Conservation (phyloP, 805 yeast genomes). For the Wickerhamiella kazuoi region DNA sequence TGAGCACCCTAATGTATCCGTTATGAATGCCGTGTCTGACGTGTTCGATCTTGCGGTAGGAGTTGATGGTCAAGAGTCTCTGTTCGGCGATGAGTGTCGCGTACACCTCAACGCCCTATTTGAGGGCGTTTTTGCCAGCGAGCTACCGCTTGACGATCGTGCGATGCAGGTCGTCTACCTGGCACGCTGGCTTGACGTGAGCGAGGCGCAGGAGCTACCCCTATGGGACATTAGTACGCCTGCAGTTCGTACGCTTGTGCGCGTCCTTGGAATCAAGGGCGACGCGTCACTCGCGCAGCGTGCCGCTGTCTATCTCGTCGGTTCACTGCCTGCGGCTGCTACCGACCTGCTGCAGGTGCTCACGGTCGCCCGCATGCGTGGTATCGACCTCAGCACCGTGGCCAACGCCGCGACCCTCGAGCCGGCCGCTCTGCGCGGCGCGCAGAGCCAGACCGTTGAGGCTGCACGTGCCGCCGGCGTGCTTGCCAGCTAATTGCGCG, state of each 20-base stretch:
- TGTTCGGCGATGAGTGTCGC: neutral
- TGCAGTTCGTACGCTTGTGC: neutral
- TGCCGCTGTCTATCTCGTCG: slow-evolving; percentile 3
- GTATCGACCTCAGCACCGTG: slow-evolving; percentile 2
- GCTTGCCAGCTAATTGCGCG: neutral
- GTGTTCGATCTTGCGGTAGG: neutral
- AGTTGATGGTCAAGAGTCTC: neutral
- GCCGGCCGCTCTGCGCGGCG: neutral
- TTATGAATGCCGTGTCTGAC: neutral
- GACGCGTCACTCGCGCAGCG: slow-evolving; percentile 1
- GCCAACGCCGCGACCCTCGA: slow-evolving; percentile 3
- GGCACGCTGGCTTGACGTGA: neutral
- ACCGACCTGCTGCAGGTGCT: slow-evolving; percentile 7
- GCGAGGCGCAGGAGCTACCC: neutral
- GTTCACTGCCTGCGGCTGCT: slow-evolving; percentile 3
- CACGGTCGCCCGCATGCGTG: slow-evolving; percentile 9
- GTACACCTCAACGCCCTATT: neutral
- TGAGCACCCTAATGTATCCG: neutral
- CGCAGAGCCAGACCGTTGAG: neutral
- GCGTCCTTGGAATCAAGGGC: slow-evolving; percentile 6
- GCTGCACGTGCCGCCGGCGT: slow-evolving; percentile 14
- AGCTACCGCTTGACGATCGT: neutral
- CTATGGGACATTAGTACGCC: neutral
- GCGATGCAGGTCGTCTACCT: neutral
- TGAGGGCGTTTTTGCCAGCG: neutral